These are phyloP conservation scores for Nadsonia starkeyi-henricii DNA, from an alignment of 1,139 yeast genomes.

Conservation along the genomic window DNA sequence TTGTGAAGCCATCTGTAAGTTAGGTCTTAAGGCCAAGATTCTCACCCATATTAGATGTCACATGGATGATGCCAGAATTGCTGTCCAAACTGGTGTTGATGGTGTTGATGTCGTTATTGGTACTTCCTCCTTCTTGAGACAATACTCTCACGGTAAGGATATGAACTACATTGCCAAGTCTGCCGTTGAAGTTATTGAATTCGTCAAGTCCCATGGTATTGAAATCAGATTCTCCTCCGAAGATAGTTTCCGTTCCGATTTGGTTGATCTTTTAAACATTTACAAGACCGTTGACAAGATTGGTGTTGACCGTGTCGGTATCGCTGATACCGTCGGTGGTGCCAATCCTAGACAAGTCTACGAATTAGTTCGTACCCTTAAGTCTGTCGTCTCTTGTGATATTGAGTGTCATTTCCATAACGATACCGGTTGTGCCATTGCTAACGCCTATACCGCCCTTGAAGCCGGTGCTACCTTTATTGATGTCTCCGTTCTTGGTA, in stretches of 20 bases:
- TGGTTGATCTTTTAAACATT: slow-evolving; percentile 87
- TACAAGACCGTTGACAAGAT: slow-evolving; percentile 95
- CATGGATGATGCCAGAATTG: slow-evolving; percentile 96
- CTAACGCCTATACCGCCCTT: slow-evolving; percentile 93
- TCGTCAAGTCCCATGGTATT: slow-evolving; percentile 91
- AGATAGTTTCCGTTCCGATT: slow-evolving; percentile 94
- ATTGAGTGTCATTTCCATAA: slow-evolving; percentile 98
- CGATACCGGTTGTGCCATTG: slow-evolving; percentile 98
- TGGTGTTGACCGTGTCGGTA: slow-evolving; percentile 97
- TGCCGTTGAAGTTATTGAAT: slow-evolving; percentile 94
- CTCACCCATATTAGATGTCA: slow-evolving; percentile 90
- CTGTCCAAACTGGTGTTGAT: slow-evolving; percentile 96
- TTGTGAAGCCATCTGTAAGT: slow-evolving; percentile 96
- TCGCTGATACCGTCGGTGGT: slow-evolving; percentile 98
- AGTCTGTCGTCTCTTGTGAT: slow-evolving; percentile 89
- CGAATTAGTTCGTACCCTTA: slow-evolving; percentile 86
- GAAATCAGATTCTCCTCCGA: slow-evolving; percentile 95
- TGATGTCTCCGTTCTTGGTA: slow-evolving; percentile 92
- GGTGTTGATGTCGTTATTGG: slow-evolving; percentile 99
- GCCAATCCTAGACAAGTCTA: slow-evolving; percentile 98
- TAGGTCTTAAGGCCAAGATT: slow-evolving; percentile 90
- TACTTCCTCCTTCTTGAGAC: slow-evolving; percentile 88
- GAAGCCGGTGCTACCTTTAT: slow-evolving; percentile 96
- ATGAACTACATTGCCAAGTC: slow-evolving; percentile 96
- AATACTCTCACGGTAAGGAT: slow-evolving; percentile 95